phyloP scores from a whole-genome alignment of 2,329 filamentous ascomycete genomes.

The Cryphonectria naterciae region DNA sequence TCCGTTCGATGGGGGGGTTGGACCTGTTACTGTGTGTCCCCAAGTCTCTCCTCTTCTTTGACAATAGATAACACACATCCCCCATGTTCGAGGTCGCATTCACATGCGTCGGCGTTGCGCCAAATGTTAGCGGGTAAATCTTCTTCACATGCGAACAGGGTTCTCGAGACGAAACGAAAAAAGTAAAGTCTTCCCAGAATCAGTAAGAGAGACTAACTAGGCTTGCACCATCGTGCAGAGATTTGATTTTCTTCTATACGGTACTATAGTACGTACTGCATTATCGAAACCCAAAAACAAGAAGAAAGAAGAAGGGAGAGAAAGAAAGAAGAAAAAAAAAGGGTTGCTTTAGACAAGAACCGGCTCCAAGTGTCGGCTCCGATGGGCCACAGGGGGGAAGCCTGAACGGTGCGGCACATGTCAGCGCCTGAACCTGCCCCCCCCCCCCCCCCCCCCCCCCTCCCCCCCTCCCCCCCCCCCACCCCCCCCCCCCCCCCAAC shows the following conservation, averaged over 20 bases:
- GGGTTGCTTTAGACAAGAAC: neutral
- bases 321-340: neutral
- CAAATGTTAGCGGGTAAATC: neutral
- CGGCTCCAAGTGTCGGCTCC: neutral
- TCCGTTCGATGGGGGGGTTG: too few species aligned
- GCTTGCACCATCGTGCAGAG: neutral
- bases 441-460: neutral
- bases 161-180: neutral
- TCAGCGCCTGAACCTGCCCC: slow-evolving; percentile 11
- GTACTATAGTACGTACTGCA: neutral
- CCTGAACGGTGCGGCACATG: slow-evolving; percentile 24
- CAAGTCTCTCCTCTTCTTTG: neutral
- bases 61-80: neutral
- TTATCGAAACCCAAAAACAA: too few species aligned
- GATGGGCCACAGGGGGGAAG: neutral
- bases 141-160: neutral
- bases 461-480: too few species aligned
- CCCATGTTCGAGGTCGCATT: neutral
- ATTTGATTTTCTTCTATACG: neutral
- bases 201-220: neutral
- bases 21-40: too few species aligned
- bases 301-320: too few species aligned
- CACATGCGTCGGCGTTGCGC: neutral
- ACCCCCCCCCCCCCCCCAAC: too few species aligned
- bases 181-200: neutral